Evolutionary conservation across 768 basidiomycete species (phyloP), one percentile per base, ranked within the genome.

Genomic region (Chalciporus chontae): DNA sequence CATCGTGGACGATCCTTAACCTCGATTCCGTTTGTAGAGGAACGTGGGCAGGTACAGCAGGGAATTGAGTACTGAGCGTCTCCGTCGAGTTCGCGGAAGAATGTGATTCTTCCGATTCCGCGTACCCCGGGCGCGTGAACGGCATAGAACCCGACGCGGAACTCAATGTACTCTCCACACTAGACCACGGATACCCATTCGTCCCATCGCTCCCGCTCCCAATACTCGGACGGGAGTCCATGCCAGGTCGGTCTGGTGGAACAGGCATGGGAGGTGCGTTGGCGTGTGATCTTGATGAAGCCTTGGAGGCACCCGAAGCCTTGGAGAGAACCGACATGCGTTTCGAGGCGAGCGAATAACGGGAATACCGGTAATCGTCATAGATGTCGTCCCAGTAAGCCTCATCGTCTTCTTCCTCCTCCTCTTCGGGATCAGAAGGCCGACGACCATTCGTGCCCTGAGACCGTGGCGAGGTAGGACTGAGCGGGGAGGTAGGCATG

Each of bases 341-440:
- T 27, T 50, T 72, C 34, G 73, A 72, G 19, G 44, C 72, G 48
- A 80, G 70, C 0, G 84, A 86, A 45, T 74, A 75, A 5, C 82
- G 71, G 17, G 85, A 86, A 54, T 88, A 88, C 19, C 84, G 76
- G 61, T 90, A 90, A 52, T 87, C 79, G 63, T 90, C 88, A 54
- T 90, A 90, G 44, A 90, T 88, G 55, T 88, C 85, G 46, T 88
- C 87, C 80, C 85, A 87, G 47, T 84, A 70, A 38, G 53, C 67
- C 9, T 66, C 67, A 27, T 69, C 69, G 26, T 65, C 68, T 14
- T 59, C 60, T 0, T 51, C 60, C 10, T 39, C 57, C 15, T 24
- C 50, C 34, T 59, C 43, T 18, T 48, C 55, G 43, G 62, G 51
- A 29, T 27, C 43, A 1, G 17, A n/a, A 41, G 31, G 45, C 23